Conservation (phyloP, 2,329 filamentous ascomycete genomes). For the Apiospora sp. region DNA sequence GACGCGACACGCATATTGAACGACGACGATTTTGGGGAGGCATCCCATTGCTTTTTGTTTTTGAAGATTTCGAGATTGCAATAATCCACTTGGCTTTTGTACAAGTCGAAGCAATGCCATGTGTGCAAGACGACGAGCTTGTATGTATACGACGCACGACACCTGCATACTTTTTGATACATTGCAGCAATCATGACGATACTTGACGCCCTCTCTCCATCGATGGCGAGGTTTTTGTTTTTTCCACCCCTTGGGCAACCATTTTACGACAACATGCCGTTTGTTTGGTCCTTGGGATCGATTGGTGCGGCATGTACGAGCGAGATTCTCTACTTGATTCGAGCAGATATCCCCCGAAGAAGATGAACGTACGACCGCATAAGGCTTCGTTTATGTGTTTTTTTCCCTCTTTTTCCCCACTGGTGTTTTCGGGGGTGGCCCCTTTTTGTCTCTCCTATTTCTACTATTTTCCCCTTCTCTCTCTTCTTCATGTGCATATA, state of each 20-base stretch:
- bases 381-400: slow-evolving; percentile 16
- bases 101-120: slow-evolving; percentile 17
- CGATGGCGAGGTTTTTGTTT: neutral
- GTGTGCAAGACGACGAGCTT: slow-evolving; percentile 18
- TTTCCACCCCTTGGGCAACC: neutral
- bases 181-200: slow-evolving; percentile 19
- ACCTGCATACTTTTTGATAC: slow-evolving; percentile 17
- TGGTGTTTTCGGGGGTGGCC: slow-evolving; percentile 8
- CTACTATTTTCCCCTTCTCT: neutral
- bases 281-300: slow-evolving; percentile 10
- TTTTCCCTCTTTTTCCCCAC: too few species aligned
- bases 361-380: slow-evolving; percentile 14
- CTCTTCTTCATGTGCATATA: slow-evolving; percentile 19
- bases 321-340: slow-evolving; percentile 20
- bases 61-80: slow-evolving; percentile 8
- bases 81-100: slow-evolving; percentile 21
- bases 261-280: slow-evolving; percentile 13
- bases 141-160: slow-evolving; percentile 21
- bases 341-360: slow-evolving; percentile 14
- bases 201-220: slow-evolving; percentile 16
- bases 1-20: neutral
- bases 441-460: slow-evolving; percentile 9
- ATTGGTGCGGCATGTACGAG: slow-evolving; percentile 1
- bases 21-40: neutral
- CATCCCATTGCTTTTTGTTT: neutral